Conservation (phyloP, 2,329 filamentous ascomycete genomes). For the Penicillium sp. region DNA sequence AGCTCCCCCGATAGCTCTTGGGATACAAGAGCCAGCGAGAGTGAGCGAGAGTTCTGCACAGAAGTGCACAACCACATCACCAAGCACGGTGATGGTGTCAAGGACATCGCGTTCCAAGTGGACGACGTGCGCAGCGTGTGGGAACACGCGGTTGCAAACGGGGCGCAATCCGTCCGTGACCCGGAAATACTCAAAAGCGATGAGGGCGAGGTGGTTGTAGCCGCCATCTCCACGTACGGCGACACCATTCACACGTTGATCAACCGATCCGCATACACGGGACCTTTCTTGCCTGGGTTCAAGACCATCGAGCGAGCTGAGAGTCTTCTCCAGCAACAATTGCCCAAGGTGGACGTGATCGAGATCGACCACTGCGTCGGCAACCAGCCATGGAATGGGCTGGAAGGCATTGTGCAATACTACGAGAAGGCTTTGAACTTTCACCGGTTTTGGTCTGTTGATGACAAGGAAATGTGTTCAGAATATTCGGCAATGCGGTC, state of each 20-base stretch:
- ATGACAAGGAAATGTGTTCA: conserved; percentile 82
- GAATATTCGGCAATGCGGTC: conserved; percentile 81
- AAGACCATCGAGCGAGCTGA: conserved; percentile 40
- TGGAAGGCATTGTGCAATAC: conserved; percentile 57
- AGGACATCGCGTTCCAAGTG: conserved; percentile 86
- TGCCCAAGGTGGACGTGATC: conserved; percentile 61
- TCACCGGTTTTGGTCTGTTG: conserved; percentile 92
- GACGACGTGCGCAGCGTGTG: conserved; percentile 67
- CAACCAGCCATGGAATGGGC: conserved; percentile 86
- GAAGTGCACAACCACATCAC: conserved; percentile 76
- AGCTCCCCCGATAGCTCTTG: conserved; percentile 47
- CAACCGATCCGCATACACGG: conserved; percentile 58
- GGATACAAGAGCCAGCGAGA: conserved; percentile 45
- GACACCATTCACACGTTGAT: conserved; percentile 86
- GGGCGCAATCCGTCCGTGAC: conserved; percentile 58
- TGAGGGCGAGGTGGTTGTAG: conserved; percentile 50
- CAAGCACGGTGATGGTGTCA: conserved; percentile 81
- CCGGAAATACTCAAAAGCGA: conserved; percentile 44
- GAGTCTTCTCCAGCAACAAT: conserved; percentile 40
- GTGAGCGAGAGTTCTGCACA: conserved; percentile 57
- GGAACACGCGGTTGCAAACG: conserved; percentile 59
- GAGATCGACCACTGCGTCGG: conserved; percentile 92
- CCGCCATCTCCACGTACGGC: conserved; percentile 76
- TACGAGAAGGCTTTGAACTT: conserved; percentile 83
- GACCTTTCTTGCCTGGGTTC: conserved; percentile 74